Conservation (phyloP, 805 yeast genomes). For the Candida caryicola region DNA sequence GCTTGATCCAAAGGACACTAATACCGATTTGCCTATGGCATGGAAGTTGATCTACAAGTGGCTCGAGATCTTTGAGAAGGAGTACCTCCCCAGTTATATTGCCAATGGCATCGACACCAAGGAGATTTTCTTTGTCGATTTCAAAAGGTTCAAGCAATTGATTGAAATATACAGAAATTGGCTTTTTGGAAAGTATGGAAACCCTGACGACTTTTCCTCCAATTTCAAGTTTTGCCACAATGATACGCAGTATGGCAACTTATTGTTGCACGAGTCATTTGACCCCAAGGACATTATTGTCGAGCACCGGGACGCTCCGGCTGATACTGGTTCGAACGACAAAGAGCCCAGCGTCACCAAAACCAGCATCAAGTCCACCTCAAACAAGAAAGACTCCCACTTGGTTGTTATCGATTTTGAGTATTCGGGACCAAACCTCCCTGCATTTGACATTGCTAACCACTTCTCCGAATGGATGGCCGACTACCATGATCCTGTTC, state of each 20-base stretch:
- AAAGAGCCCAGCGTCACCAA: not conserved
- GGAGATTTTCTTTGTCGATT: conserved; percentile 43
- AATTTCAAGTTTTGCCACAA: conserved; percentile 85
- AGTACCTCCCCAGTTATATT: conserved; percentile 38
- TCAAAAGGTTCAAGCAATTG: conserved; percentile 48
- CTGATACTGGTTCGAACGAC: not conserved
- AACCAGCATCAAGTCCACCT: conserved; percentile 22
- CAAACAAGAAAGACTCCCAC: conserved; percentile 41
- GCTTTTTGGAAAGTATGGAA: conserved; percentile 51
- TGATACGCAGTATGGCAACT: conserved; percentile 95
- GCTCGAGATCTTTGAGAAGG: conserved; percentile 47
- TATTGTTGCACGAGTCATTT: conserved; percentile 59
- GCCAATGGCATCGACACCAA: conserved; percentile 31
- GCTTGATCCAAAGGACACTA: conserved; percentile 54
- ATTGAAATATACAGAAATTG: conserved; percentile 57
- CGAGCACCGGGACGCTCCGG: conserved; percentile 8
- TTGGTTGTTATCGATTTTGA: conserved; percentile 95
- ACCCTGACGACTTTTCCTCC: conserved; percentile 39
- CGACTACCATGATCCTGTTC: conserved; percentile 68
- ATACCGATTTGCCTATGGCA: conserved; percentile 54
- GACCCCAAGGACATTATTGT: conserved; percentile 45
- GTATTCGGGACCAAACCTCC: conserved; percentile 86
- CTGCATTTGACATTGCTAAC: conserved; percentile 88
- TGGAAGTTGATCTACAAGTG: conserved; percentile 76
- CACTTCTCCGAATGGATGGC: conserved; percentile 98